Evolutionary conservation across 2,329 filamentous ascomycete genomes (phyloP).

Genomic region (Trichoderma breve): DNA sequence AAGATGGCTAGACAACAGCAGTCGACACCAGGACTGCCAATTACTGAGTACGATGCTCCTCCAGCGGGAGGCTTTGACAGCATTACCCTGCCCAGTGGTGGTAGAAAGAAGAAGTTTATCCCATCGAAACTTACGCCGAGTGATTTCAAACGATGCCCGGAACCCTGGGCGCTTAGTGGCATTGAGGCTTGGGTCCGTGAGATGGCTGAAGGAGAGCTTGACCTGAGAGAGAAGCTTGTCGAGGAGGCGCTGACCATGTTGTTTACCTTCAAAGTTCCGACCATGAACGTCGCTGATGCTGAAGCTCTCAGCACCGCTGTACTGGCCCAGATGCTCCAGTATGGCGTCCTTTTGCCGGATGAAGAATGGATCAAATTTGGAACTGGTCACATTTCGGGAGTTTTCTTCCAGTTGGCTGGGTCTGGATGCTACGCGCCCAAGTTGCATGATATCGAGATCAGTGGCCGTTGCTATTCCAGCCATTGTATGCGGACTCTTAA

Average conservation of each 20-base stretch:
- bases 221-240: slow-evolving; percentile 80
- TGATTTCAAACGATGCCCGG: slow-evolving; percentile 80
- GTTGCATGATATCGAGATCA: slow-evolving; percentile 68
- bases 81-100: slow-evolving; percentile 76
- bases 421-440: slow-evolving; percentile 86
- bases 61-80: slow-evolving; percentile 69
- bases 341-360: slow-evolving; percentile 75
- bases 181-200: slow-evolving; percentile 82
- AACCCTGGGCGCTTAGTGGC: slow-evolving; percentile 92
- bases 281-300: slow-evolving; percentile 97
- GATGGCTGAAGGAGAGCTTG: slow-evolving; percentile 86
- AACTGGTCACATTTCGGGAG: slow-evolving; percentile 75
- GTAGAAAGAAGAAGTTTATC: slow-evolving; percentile 78
- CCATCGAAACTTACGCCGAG: slow-evolving; percentile 76
- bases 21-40: slow-evolving; percentile 36
- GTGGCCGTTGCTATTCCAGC: slow-evolving; percentile 84
- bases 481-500: slow-evolving; percentile 93
- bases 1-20: slow-evolving; percentile 53
- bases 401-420: slow-evolving; percentile 89
- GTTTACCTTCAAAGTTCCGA: slow-evolving; percentile 93
- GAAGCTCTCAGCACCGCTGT: slow-evolving; percentile 79
- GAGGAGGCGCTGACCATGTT: slow-evolving; percentile 84
- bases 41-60: slow-evolving; percentile 58
- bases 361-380: slow-evolving; percentile 99
- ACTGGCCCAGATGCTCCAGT: slow-evolving; percentile 74